Base-by-base conservation (phyloP, 768 basidiomycete species). In the Tylopilus cervinicoccineus region DNA sequence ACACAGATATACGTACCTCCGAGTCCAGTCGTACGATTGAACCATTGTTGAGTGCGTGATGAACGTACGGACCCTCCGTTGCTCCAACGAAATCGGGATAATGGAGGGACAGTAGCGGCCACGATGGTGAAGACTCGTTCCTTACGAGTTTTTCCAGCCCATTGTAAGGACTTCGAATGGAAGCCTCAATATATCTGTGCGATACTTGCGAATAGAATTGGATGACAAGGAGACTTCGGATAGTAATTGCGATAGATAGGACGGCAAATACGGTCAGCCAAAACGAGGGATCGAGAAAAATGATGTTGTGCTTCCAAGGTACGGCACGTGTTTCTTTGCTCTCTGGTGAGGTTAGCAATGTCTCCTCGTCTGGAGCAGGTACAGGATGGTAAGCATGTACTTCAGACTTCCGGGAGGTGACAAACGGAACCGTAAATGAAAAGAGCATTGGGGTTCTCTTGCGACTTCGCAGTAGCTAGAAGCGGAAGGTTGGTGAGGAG, bases 111-210 rank as follows among this genome's bases (percentile, higher is more conserved):
- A 50, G 50, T 29, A 62, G 51, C 6, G 61, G 61, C 62, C 61
- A 62, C 14, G 45, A 61, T 14, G 59, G 59, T 5, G 61, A 64
- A n/a, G 62, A 61, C 19, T 49, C 52, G n/a, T 62, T 62, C 13
- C 61, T 59, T 16, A 47, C n/a, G 6, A 62, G 44, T 38, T 39
- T 61, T 31, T 58, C 61, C 22, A 64, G 31, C 6, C 61, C 61
- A 7, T 46, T 58, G 34, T 62, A 62, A 19, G 56, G 62, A 16
- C 53, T 58, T 26, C 48, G 48, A 19, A 60, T 23, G 26, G 53
- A 37, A 6, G 50, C 52, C 10, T 60, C 48, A 19, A 55, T 16
- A 39, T 37, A 43, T 24, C 13, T 28, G 22, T 19, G 20, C 4
- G 42, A 33, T 13, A 29, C 48, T 20, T 43, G 60, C 4, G 40